Evolutionary conservation across 495 filamentous ascomycete genomes (phyloP), one percentile per base, ranked within the genome.

Genomic region (Pyronema omphalodes): DNA sequence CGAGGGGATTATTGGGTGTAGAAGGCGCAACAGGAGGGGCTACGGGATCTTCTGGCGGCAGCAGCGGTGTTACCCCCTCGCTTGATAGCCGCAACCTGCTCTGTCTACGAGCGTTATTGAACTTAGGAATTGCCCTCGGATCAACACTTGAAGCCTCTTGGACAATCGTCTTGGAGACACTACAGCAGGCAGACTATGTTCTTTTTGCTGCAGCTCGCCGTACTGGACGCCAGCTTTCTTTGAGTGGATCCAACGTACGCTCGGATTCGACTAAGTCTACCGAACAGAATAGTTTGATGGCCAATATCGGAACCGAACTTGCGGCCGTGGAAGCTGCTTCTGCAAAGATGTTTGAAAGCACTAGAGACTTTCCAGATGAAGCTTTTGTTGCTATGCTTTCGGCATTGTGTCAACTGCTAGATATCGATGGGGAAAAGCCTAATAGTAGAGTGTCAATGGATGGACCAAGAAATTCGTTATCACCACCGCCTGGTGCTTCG

Each of bases 51-150:
- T 66, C 68, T 3, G 73, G 80, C 14, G 75, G 74, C 46, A 67
- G 69, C 19, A 35, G 61, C 37, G 39, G 44, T 7, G 40, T 52
- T 55, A 18, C 65, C 0, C 68, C 78, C 9, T 77, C 77, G 9
- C 72, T 98, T 35, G 93, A 82, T 61, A 88, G 86, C 9, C 76
- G 91, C 9, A 95, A 98, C 63, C 72, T 98, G 0, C 69, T 95
- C 7, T 95, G 89, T 60, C 70, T 98, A 29, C 73, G 91, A 60
- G 91, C 91, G 49, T 73, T 96, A 11, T 71, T 98, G 3, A 95
- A 98, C 58, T 70, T 98, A 9, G 91, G 93, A 3, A 98, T 96
- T 63, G 93, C 91, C 39, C 70, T 98, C 6, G 91, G 91, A 0
- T 86, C 91, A 6, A 89, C 85, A 3, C 71, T 98, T 14, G 82